Evolutionary conservation across 169 alveolate genomes (phyloP).

Genomic region (Eimeria sp.): DNA sequence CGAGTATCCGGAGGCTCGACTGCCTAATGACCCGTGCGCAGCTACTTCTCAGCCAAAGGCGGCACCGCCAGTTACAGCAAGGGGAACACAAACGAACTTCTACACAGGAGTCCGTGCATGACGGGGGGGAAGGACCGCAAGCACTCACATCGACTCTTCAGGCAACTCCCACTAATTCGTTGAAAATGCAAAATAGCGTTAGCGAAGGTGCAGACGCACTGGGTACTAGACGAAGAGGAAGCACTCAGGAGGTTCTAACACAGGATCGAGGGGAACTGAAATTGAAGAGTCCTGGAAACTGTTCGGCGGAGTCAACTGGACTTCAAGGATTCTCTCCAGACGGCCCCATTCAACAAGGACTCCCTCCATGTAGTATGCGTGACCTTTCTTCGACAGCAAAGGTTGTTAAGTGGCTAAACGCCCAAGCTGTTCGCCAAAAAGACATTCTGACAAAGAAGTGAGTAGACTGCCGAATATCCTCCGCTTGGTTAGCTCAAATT

Average conservation of each 20-base stretch:
- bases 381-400: neutral
- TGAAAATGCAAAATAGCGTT: neutral
- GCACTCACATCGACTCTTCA: neutral
- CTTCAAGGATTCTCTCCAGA: neutral
- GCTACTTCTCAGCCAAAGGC: constrained; percentile 61
- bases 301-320: neutral
- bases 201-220: neutral
- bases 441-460: constrained; percentile 16
- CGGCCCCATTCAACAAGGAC: neutral
- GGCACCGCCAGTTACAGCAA: constrained; percentile 46
- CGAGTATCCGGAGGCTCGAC: constrained; percentile 68
- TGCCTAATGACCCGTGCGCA: constrained; percentile 70
- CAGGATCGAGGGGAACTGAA: neutral
- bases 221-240: neutral
- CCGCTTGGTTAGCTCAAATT: neutral
- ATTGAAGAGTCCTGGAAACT: neutral
- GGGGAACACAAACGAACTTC: neutral
- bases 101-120: neutral
- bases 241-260: neutral
- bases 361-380: neutral
- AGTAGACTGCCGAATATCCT: neutral
- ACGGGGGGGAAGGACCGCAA: neutral
- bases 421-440: neutral
- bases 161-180: neutral
- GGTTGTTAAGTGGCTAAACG: constrained; percentile 33